A percentile compares a stretch with the other conserved stretches of the same genome.
Evolutionary conservation across 228 moss, liverwort and hornwort genomes (phyloP).

Genomic region (Sphagnum fallax): DNA sequence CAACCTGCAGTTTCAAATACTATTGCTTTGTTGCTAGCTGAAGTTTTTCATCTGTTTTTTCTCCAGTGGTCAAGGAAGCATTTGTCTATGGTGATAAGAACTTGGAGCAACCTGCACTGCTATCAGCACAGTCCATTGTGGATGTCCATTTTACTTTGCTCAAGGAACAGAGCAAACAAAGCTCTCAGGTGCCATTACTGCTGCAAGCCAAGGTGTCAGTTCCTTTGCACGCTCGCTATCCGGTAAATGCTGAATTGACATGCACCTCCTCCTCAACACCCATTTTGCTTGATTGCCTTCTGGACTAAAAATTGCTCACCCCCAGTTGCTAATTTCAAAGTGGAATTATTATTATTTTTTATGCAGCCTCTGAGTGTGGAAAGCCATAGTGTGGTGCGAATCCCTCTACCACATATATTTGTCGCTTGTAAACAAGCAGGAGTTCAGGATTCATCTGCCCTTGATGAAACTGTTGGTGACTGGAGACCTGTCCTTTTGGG

Average conservation of each 20-base stretch:
- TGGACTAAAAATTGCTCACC: no score
- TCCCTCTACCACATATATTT: conserved; percentile 44
- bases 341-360: not conserved
- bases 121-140: conserved; percentile 42
- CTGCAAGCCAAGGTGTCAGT: conserved; percentile 37
- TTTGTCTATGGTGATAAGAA: conserved; percentile 39
- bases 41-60: not conserved
- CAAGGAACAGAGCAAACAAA: conserved; percentile 4
- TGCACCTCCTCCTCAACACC: not conserved
- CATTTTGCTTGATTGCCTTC: not conserved
- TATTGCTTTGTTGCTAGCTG: no score
- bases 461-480: conserved; percentile 4
- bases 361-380: conserved; percentile 46
- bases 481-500: conserved; percentile 28
- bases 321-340: not conserved
- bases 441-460: not conserved
- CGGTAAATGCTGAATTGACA: conserved; percentile 17
- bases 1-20: no score
- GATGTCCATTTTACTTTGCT: conserved; percentile 27
- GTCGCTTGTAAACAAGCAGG: conserved; percentile 28
- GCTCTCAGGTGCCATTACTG: conserved; percentile 3
- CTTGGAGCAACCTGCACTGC: conserved; percentile 49
- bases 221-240: conserved; percentile 65
- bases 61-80: conserved; percentile 33
- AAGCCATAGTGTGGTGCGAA: conserved; percentile 44